A percentile compares a stretch with the other conserved stretches of the same genome.
These are phyloP conservation scores for Jimgerdemannia flammicorona DNA, from an alignment of 192 early-diverging fungal genomes.

Conservation along the genomic window DNA sequence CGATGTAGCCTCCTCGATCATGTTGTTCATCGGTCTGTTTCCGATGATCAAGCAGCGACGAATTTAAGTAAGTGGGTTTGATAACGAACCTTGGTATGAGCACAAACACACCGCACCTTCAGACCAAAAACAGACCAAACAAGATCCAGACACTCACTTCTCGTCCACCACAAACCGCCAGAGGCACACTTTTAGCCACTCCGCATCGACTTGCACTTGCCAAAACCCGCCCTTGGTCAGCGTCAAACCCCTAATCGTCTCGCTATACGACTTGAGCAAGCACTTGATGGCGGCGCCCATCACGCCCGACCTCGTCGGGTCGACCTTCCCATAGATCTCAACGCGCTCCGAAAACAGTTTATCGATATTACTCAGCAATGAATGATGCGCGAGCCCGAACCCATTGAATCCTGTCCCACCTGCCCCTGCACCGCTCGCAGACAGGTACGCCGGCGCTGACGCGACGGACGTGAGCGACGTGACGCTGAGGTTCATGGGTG, in stretches of 20 bases:
- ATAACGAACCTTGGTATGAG: no score
- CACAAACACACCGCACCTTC: not conserved
- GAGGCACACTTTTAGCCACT: slow-evolving; percentile 44
- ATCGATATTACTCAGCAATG: slow-evolving; percentile 54
- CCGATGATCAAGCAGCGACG: not conserved
- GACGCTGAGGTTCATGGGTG: not conserved
- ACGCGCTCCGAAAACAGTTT: slow-evolving; percentile 66
- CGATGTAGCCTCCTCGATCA: not conserved
- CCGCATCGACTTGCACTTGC: slow-evolving; percentile 67
- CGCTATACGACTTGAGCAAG: slow-evolving; percentile 58
- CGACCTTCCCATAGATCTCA: slow-evolving; percentile 58
- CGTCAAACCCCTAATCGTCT: slow-evolving; percentile 49
- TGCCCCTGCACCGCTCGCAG: not conserved
- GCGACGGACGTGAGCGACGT: not conserved
- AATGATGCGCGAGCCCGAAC: not conserved
- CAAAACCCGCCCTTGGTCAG: slow-evolving; percentile 50
- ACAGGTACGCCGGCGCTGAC: not conserved
- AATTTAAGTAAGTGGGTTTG: not conserved
- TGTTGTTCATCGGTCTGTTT: not conserved
- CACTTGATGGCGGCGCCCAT: slow-evolving; percentile 52
- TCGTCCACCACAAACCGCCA: slow-evolving; percentile 17
- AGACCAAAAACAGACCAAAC: not conserved
- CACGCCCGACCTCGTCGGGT: slow-evolving; percentile 44
- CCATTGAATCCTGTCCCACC: not conserved
- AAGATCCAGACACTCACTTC: not conserved